A percentile compares a stretch with the other conserved stretches of the same genome.
phyloP scores from a whole-genome alignment of 495 filamentous ascomycete species.

The Friedmanniomyces simplex region DNA sequence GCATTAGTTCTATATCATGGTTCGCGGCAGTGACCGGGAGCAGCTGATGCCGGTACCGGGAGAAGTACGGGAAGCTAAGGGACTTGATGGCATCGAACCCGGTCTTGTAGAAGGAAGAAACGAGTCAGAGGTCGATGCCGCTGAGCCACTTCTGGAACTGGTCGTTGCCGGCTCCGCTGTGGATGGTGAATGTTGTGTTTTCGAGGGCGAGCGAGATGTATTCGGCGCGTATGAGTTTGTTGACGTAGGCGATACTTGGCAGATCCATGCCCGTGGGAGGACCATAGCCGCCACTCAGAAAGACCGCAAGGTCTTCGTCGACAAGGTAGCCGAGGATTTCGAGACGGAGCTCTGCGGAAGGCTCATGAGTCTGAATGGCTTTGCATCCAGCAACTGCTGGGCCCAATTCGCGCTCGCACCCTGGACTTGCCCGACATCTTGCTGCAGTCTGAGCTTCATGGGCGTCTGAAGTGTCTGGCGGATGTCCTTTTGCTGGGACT shows the following conservation, averaged over 20 bases:
- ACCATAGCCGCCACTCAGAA: not conserved
- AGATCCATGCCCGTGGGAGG: not conserved
- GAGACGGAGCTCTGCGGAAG: not conserved
- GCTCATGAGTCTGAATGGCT: not conserved
- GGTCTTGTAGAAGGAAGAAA: not conserved
- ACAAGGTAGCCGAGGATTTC: not conserved
- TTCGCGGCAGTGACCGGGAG: not conserved
- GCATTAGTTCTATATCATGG: slow-evolving; percentile 1
- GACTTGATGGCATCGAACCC: slow-evolving; percentile 2
- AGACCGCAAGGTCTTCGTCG: not conserved
- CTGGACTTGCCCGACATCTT: not conserved
- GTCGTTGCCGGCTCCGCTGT: not conserved
- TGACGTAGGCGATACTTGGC: not conserved
- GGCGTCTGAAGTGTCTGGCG: not conserved
- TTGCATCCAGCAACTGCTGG: not conserved
- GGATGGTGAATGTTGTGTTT: not conserved
- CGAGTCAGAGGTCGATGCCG: not conserved
- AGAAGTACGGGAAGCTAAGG: slow-evolving; percentile 4
- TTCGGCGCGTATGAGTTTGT: not conserved
- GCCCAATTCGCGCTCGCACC: not conserved
- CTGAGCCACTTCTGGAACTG: slow-evolving; percentile 1
- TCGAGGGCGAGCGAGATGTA: not conserved
- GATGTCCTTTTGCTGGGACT: not conserved
- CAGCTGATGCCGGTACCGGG: not conserved
- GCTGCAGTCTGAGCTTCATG: not conserved